Evolutionary conservation across 192 early-diverging fungal species (phyloP).

Genomic region (Gaertneriomyces sp.): DNA sequence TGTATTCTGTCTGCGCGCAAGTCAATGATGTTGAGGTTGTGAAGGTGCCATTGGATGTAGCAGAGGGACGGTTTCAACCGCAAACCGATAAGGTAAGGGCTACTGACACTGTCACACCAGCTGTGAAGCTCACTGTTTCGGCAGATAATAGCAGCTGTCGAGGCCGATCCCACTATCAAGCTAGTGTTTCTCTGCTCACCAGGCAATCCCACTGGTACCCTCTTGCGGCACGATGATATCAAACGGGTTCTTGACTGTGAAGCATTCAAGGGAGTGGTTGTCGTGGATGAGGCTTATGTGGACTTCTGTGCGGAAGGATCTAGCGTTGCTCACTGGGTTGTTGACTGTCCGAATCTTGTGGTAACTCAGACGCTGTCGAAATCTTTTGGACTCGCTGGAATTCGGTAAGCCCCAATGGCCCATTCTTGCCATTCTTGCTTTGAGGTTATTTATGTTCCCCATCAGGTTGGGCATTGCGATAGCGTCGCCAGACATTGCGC

Average conservation of each 20-base stretch:
- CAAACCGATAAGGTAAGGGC: conserved; percentile 52
- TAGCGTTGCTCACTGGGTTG: conserved; percentile 75
- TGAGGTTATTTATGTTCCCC: background rate
- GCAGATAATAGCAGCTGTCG: conserved; percentile 62
- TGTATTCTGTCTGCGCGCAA: conserved; percentile 91
- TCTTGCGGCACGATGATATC: conserved; percentile 67
- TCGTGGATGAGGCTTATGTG: conserved; percentile 97
- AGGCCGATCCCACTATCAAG: conserved; percentile 77
- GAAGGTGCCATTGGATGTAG: conserved; percentile 78
- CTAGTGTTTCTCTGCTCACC: conserved; percentile 95
- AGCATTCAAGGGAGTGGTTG: conserved; percentile 78
- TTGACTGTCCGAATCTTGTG: conserved; percentile 85
- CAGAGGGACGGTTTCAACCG: conserved; percentile 66
- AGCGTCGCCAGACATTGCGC: conserved; percentile 73
- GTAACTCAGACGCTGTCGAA: conserved; percentile 98
- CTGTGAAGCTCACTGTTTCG: conserved; percentile 19
- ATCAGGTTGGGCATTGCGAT: conserved; percentile 81
- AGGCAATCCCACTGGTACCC: conserved; percentile 96
- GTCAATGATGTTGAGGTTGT: conserved; percentile 92
- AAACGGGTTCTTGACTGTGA: conserved; percentile 60
- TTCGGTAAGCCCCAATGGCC: conserved; percentile 57
- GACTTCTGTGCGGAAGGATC: conserved; percentile 81
- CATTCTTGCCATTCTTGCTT: background rate
- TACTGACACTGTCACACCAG: conserved; percentile 2
- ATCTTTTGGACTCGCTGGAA: conserved; percentile 96